Conservation (phyloP, 2,329 filamentous ascomycete species). For the Alternaria incomplexa region DNA sequence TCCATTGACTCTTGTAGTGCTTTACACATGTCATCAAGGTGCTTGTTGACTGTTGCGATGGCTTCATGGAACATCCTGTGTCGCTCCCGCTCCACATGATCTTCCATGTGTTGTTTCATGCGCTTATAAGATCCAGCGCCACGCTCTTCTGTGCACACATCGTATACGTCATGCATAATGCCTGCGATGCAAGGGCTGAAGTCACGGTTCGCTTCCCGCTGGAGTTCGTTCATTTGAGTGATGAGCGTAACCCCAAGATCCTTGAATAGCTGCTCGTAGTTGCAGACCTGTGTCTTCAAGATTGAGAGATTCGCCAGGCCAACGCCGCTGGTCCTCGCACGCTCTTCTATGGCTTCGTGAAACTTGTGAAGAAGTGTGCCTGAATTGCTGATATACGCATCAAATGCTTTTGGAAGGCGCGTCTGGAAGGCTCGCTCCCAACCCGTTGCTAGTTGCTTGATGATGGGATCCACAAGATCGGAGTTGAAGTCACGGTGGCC, state of each 20-base stretch:
- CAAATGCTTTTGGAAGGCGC: constrained; percentile 51
- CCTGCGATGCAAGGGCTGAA: constrained; percentile 58
- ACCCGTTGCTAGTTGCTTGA: constrained; percentile 48
- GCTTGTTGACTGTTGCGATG: constrained; percentile 49
- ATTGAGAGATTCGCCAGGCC: constrained; percentile 50
- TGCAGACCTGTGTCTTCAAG: constrained; percentile 51
- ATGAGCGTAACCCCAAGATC: constrained; percentile 44
- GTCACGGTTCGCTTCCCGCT: constrained; percentile 61
- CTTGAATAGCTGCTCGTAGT: constrained; percentile 51
- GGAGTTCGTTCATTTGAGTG: constrained; percentile 51
- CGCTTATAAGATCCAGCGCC: constrained; percentile 56
- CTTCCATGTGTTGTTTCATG: constrained; percentile 60
- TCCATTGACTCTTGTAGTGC: constrained; percentile 53
- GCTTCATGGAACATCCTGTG: constrained; percentile 59
- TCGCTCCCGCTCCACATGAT: constrained; percentile 51
- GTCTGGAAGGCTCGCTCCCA: constrained; percentile 56
- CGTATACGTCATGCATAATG: constrained; percentile 57
- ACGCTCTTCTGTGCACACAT: constrained; percentile 52
- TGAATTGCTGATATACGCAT: constrained; percentile 43
- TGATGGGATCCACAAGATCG: constrained; percentile 49
- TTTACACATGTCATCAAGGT: constrained; percentile 52
- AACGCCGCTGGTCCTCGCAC: constrained; percentile 47
- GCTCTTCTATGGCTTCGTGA: constrained; percentile 52
- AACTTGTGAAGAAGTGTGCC: constrained; percentile 48
- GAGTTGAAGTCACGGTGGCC: constrained; percentile 52